Percentiles rank a stretch among this genome's conserved stretches.
Conservation (phyloP, 2,329 filamentous ascomycete genomes). For the Paracamarosporium sp. region DNA sequence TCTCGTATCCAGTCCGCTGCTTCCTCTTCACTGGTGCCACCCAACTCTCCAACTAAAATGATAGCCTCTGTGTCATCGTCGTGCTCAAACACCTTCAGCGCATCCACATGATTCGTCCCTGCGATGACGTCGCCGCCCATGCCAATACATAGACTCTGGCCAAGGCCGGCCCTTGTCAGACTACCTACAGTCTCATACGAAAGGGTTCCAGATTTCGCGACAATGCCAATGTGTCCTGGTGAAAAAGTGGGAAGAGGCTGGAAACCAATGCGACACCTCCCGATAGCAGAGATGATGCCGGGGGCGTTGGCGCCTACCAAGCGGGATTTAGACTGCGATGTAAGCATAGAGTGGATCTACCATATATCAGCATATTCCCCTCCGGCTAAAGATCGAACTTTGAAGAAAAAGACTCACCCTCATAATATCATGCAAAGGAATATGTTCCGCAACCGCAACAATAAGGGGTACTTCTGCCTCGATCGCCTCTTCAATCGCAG, state of each 20-base stretch:
- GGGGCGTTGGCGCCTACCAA: slow-evolving; percentile 83
- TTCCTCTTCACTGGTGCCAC: slow-evolving; percentile 72
- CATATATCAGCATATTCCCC: slow-evolving; percentile 5
- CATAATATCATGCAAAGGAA: slow-evolving; percentile 79
- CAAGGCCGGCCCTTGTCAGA: slow-evolving; percentile 74
- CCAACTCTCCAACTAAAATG: slow-evolving; percentile 75
- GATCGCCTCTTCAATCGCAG: slow-evolving; percentile 80
- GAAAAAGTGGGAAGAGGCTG: slow-evolving; percentile 77
- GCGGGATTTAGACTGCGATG: slow-evolving; percentile 73
- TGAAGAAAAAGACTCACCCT: slow-evolving; percentile 56
- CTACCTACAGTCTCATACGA: slow-evolving; percentile 82
- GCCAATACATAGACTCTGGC: slow-evolving; percentile 78
- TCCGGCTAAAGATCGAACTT: not conserved
- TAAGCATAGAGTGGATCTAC: slow-evolving; percentile 72
- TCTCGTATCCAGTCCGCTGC: slow-evolving; percentile 76
- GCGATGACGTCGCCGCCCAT: slow-evolving; percentile 79
- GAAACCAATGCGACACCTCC: slow-evolving; percentile 75
- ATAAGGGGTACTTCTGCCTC: slow-evolving; percentile 79
- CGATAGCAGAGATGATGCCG: slow-evolving; percentile 77
- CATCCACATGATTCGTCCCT: slow-evolving; percentile 77
- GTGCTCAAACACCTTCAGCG: slow-evolving; percentile 68
- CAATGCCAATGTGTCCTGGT: slow-evolving; percentile 73
- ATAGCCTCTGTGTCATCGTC: slow-evolving; percentile 75
- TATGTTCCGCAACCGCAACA: slow-evolving; percentile 80
- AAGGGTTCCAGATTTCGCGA: slow-evolving; percentile 81